Evolutionary conservation across 352 stramenopile genomes (phyloP).

Genomic region (Phytophthora citrophthora): DNA sequence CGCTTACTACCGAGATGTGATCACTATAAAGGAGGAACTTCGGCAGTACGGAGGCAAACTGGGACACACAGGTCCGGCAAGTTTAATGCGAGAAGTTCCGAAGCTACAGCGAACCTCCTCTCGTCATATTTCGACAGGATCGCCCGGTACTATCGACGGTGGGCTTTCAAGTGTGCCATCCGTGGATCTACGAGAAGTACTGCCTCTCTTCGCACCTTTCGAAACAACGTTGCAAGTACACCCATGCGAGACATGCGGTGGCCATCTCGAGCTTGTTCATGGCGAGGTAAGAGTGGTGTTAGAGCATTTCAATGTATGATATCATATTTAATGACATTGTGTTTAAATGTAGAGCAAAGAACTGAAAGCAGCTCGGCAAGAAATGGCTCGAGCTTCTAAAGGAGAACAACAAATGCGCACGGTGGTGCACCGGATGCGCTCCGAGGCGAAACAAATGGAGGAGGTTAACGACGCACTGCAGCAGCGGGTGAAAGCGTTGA

Average conservation of each 20-base stretch:
- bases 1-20: slow-evolving; percentile 84
- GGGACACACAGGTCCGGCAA: slow-evolving; percentile 4
- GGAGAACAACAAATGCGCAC: slow-evolving; percentile 74
- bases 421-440: slow-evolving; percentile 67
- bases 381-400: slow-evolving; percentile 72
- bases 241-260: slow-evolving; percentile 73
- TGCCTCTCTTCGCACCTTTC: slow-evolving; percentile 75
- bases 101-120: slow-evolving; percentile 18
- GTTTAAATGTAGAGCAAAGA: slow-evolving; percentile 60
- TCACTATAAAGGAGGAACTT: slow-evolving; percentile 85
- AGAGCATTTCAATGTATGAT: not conserved
- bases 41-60: slow-evolving; percentile 41
- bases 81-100: slow-evolving; percentile 13
- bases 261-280: slow-evolving; percentile 80
- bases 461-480: slow-evolving; percentile 80
- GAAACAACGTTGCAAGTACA: slow-evolving; percentile 81
- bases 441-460: slow-evolving; percentile 74
- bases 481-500: slow-evolving; percentile 73
- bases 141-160: slow-evolving; percentile 16
- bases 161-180: slow-evolving; percentile 68
- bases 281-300: slow-evolving; percentile 54
- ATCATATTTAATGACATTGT: not conserved
- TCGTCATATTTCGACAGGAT: slow-evolving; percentile 9
- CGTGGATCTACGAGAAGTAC: slow-evolving; percentile 67
- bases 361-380: slow-evolving; percentile 60